Base-by-base conservation (phyloP, 2,329 filamentous ascomycete genomes). In the Fusarium sp. region DNA sequence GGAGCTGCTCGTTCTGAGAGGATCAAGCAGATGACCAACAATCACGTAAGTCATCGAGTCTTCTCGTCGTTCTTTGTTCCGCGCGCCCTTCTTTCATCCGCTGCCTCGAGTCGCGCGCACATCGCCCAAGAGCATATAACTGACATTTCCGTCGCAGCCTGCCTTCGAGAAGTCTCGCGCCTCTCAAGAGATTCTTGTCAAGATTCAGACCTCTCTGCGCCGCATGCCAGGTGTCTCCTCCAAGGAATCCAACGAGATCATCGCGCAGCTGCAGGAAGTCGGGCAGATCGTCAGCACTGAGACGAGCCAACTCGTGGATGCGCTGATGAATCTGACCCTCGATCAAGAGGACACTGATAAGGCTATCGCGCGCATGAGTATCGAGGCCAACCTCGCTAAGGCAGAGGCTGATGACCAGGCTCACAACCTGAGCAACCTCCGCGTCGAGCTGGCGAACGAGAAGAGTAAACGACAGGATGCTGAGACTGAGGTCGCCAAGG, bases 291-390 rank as follows among this genome's bases (percentile, higher is more conserved):
- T 80, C 70, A 80, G 76, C 64, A 76, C 78, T 28, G 80, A 82
- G 73, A 80, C 77, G 10, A 78, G 76, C 38, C 75, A 79, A 66
- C 79, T 81, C 6, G 78, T 81, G 11, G 78, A 81, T 36, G 78
- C 79, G 6, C 65, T 81, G 19, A 77, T 76, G 73, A 80, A 80
- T 56, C 45, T 80, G 39, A 75, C 72, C 7, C 76, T 81, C 10
- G 80, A 81, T 57, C 75, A 78, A 39, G 76, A 81, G 61, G 79
- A 81, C 15, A 80, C 78, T 2, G 78, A 80, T 57, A 78, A 78
- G 72, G 77, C 78, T 9, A 76, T 80, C 42, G 77, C 79, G 3
- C 71, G 79, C 15, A 78, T 81, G 78, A 79, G 78, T 53, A 76
- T 81, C 57, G 79, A 80, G 52, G 75, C 77, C 15, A 81, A 79